Base-by-base conservation (phyloP, 768 basidiomycete genomes). In the Leccinum fibrillosum region DNA sequence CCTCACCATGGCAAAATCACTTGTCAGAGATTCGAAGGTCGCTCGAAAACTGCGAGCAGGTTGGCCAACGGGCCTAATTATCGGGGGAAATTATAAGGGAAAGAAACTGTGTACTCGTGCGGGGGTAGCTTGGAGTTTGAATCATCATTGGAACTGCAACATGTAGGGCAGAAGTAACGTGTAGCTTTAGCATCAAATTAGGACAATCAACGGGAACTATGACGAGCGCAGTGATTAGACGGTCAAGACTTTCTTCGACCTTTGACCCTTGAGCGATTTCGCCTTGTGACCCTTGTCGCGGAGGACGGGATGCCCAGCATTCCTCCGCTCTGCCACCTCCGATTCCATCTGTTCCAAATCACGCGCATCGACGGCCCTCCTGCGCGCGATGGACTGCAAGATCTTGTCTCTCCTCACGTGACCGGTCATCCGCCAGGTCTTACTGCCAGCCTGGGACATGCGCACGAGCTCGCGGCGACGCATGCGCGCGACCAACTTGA, bases 401-500 rank as follows among this genome's bases (percentile, higher is more conserved):
- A 84, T 83, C 63, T 82, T 80, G 47, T 79, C 76, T 53, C 81
- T 73, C 53, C 76, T 69, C n/a, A 75, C 68, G 32, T 73, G 74
- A 15, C 76, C 73, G 2, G 76, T 70, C 66, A 79, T 74, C 0
- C 68, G 69, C 77, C 78, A 80, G 1, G 68, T 66, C 48, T 69
- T 70, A 61, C 72, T 71, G 19, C 64, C 74, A 52, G 71, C 72
- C 67, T 72, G 74, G 50, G 73, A 73, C 64, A 71, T 54, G 55
- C 73, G 70, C 49, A 78, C 58, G 51, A 77, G 57, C 45, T 76
- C 72, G 39, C 60, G 66, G 35, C 66, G 75, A 56, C 63, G 72
- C 61, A 63, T 66, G 39, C 57, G 74, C 52, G 64, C 77, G 70
- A 63, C 83, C 70, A 66, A 72, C 45, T 66, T 61, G 37, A 72